phyloP scores from a whole-genome alignment of 495 filamentous ascomycete species.

The Lasiosphaeris hirsuta region DNA sequence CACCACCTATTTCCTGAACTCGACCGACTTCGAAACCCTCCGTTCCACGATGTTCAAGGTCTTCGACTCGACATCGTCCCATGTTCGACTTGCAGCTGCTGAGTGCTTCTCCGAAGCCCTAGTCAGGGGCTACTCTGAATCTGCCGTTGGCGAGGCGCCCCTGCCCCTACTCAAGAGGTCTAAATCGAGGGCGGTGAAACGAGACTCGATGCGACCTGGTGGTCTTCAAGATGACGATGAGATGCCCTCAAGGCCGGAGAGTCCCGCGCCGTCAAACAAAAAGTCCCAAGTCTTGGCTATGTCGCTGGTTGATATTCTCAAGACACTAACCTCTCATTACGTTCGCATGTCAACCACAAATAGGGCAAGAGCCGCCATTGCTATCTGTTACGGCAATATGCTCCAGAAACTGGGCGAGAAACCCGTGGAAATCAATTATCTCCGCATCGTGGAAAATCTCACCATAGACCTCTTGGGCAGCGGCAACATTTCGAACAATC shows the following conservation, averaged over 20 bases:
- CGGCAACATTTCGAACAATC: slow-evolving; percentile 71
- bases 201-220: slow-evolving; percentile 52
- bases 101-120: slow-evolving; percentile 75
- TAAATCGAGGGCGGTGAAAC: slow-evolving; percentile 69
- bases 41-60: slow-evolving; percentile 77
- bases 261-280: slow-evolving; percentile 60
- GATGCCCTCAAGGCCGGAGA: slow-evolving; percentile 68
- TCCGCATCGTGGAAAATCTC: slow-evolving; percentile 74
- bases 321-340: slow-evolving; percentile 79
- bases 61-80: slow-evolving; percentile 70
- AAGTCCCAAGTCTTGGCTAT: slow-evolving; percentile 69
- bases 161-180: slow-evolving; percentile 67
- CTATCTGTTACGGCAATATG: slow-evolving; percentile 79
- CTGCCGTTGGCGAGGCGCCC: slow-evolving; percentile 48
- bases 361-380: slow-evolving; percentile 75
- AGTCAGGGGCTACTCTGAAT: slow-evolving; percentile 74
- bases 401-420: slow-evolving; percentile 70
- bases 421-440: slow-evolving; percentile 74
- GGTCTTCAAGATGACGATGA: slow-evolving; percentile 66
- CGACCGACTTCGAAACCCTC: slow-evolving; percentile 85
- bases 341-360: slow-evolving; percentile 75
- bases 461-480: slow-evolving; percentile 76
- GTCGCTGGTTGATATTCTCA: slow-evolving; percentile 74
- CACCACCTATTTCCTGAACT: slow-evolving; percentile 81
- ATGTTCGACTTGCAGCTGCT: slow-evolving; percentile 81